A percentile compares a stretch with the other conserved stretches of the same genome.
Conservation (phyloP, 1,284 basidiomycete species). For the Apiotrichum mycotoxinovorans region DNA sequence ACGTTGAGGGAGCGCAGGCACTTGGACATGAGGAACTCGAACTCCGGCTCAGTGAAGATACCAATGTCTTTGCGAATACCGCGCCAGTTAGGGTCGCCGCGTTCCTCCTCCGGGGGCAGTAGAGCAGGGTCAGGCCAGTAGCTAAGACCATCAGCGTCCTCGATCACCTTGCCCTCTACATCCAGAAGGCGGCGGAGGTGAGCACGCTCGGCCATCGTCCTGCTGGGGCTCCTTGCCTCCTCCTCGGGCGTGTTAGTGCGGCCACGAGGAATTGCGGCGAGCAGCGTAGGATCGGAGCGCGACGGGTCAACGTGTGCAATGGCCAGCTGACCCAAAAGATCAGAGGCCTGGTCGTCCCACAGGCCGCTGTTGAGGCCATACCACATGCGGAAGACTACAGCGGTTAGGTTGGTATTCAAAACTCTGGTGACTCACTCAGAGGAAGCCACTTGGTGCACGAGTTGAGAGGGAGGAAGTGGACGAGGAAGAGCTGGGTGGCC, state of each 20-base stretch:
- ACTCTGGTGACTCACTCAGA: slow-evolving; percentile 51
- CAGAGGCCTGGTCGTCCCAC: slow-evolving; percentile 76
- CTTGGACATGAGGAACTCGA: slow-evolving; percentile 80
- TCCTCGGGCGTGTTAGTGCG: slow-evolving; percentile 39
- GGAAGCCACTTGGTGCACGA: slow-evolving; percentile 77
- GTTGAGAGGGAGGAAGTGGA: slow-evolving; percentile 71
- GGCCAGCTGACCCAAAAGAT: slow-evolving; percentile 61
- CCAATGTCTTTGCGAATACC: slow-evolving; percentile 77
- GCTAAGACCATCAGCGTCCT: slow-evolving; percentile 58
- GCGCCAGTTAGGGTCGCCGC: slow-evolving; percentile 64
- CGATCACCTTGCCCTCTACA: slow-evolving; percentile 35
- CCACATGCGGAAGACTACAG: slow-evolving; percentile 67
- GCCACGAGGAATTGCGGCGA: slow-evolving; percentile 58
- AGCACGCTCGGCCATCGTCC: slow-evolving; percentile 17
- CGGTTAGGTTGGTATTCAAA: slow-evolving; percentile 2
- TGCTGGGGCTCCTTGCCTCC: slow-evolving; percentile 33
- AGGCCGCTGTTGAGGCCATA: slow-evolving; percentile 77
- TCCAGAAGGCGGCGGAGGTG: slow-evolving; percentile 38
- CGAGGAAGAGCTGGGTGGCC: slow-evolving; percentile 73
- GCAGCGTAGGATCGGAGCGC: slow-evolving; percentile 64
- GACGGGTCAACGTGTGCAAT: slow-evolving; percentile 70
- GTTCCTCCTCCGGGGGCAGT: slow-evolving; percentile 56
- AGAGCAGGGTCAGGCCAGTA: slow-evolving; percentile 39
- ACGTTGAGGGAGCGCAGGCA: slow-evolving; percentile 78
- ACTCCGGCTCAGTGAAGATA: slow-evolving; percentile 83